phyloP scores from a whole-genome alignment of 495 filamentous ascomycete genomes.

The Aspergillus sclerotioniger region DNA sequence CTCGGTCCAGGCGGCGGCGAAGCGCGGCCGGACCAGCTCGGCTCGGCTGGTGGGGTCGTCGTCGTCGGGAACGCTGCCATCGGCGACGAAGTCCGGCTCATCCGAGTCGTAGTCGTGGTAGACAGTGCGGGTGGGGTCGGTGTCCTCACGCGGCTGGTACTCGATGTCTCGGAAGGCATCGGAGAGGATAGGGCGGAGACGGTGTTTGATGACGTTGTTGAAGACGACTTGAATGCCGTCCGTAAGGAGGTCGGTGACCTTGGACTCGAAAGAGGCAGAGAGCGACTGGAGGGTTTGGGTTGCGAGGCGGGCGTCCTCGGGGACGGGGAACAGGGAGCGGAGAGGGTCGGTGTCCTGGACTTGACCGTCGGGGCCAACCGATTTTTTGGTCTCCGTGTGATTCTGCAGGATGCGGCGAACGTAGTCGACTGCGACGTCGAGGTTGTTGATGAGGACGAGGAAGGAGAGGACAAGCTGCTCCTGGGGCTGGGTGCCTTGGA shows the following conservation, averaged over 20 bases:
- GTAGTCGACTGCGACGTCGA: conserved; percentile 89
- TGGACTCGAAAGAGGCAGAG: conserved; percentile 66
- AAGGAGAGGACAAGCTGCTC: conserved; percentile 83
- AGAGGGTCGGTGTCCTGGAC: conserved; percentile 39
- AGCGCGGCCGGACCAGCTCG: conserved; percentile 66
- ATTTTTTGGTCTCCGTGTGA: conserved; percentile 49
- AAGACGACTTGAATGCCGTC: conserved; percentile 84
- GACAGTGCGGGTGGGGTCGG: conserved; percentile 31
- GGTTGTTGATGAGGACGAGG: conserved; percentile 90
- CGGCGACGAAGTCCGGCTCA: not conserved
- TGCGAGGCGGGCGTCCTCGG: conserved; percentile 67
- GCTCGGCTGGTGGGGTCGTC: conserved; percentile 27
- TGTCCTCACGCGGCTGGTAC: conserved; percentile 57
- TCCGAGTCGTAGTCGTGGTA: conserved; percentile 3
- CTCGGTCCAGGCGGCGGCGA: conserved; percentile 78
- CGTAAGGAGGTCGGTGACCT: conserved; percentile 73
- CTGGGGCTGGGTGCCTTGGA: conserved; percentile 74
- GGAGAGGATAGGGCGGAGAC: conserved; percentile 77
- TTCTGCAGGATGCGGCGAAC: conserved; percentile 77
- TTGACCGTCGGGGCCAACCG: conserved; percentile 21
- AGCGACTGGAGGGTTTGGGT: conserved; percentile 64
- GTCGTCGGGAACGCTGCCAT: conserved; percentile 9
- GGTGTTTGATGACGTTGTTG: conserved; percentile 81
- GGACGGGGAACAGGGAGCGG: conserved; percentile 71
- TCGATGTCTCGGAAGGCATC: conserved; percentile 92